These are phyloP conservation scores for Cyberlindnera subsufficiens DNA, from an alignment of 805 yeast species.

Conservation along the genomic window DNA sequence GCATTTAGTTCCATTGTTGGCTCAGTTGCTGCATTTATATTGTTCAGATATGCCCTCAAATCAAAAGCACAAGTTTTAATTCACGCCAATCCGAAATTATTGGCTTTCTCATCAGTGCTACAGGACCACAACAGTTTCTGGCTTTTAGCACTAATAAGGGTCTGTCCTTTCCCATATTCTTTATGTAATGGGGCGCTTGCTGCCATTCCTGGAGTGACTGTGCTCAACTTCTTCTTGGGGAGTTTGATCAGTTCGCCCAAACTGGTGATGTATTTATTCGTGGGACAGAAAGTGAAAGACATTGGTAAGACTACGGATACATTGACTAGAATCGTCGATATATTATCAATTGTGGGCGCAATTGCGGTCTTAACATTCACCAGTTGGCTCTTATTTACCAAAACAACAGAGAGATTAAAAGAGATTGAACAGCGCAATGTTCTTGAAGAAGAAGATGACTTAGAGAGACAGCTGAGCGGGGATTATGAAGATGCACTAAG, in stretches of 20 bases:
- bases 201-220: constrained; percentile 70
- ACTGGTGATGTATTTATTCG: constrained; percentile 63
- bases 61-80: constrained; percentile 57
- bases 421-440: constrained; percentile 22
- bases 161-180: constrained; percentile 93
- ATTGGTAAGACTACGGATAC: constrained; percentile 55
- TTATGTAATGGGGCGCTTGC: constrained; percentile 90
- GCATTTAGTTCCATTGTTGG: constrained; percentile 68
- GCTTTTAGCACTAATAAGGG: constrained; percentile 63
- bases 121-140: constrained; percentile 64
- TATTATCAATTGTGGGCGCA: constrained; percentile 56
- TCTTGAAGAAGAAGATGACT: constrained; percentile 10
- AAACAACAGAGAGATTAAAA: constrained; percentile 33
- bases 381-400: constrained; percentile 61
- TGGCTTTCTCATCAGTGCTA: constrained; percentile 69
- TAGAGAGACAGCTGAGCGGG: constrained; percentile 12
- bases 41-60: constrained; percentile 55
- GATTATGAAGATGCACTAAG: constrained; percentile 11
- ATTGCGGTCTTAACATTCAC: constrained; percentile 47
- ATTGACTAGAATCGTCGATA: constrained; percentile 51
- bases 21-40: constrained; percentile 65
- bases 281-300: constrained; percentile 68
- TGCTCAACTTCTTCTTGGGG: constrained; percentile 60
- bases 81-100: constrained; percentile 54
- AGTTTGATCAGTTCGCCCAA: constrained; percentile 79